Evolutionary conservation across 768 basidiomycete species (phyloP).

Genomic region (Pleurotus giganteus): DNA sequence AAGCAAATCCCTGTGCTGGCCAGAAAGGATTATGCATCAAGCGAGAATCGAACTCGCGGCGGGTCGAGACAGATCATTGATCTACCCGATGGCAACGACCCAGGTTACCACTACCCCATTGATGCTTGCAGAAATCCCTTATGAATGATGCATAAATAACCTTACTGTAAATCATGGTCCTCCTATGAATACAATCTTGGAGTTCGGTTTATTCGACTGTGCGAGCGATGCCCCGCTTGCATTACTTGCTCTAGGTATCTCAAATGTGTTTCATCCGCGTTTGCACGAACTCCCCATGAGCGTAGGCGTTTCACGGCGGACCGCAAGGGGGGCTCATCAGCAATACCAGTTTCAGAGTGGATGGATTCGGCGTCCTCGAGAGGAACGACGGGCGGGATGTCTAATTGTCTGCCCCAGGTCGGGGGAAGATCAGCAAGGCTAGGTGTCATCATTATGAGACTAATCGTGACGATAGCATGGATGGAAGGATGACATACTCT

Average conservation of each 20-base stretch:
- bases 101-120: conserved; percentile 68
- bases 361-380: not conserved
- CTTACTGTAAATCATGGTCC: no score
- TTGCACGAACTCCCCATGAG: not conserved
- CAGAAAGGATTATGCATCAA: no score
- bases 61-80: no score
- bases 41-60: no score
- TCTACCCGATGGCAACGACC: conserved; percentile 63
- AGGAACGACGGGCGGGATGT: not conserved
- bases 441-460: not conserved
- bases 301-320: not conserved
- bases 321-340: not conserved
- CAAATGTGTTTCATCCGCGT: not conserved
- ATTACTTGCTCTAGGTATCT: not conserved
- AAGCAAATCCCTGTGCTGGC: no score
- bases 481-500: not conserved
- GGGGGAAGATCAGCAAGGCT: not conserved
- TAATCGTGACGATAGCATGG: not conserved
- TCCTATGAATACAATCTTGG: no score
- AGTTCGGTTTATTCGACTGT: no score
- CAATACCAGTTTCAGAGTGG: not conserved
- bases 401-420: not conserved
- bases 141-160: no score
- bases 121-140: no score
- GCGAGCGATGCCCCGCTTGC: conserved; percentile 7